A percentile compares a stretch with the other conserved stretches of the same genome.
Evolutionary conservation across 306 rosid species (phyloP).

Genomic region (Erythrophleum fordii): DNA sequence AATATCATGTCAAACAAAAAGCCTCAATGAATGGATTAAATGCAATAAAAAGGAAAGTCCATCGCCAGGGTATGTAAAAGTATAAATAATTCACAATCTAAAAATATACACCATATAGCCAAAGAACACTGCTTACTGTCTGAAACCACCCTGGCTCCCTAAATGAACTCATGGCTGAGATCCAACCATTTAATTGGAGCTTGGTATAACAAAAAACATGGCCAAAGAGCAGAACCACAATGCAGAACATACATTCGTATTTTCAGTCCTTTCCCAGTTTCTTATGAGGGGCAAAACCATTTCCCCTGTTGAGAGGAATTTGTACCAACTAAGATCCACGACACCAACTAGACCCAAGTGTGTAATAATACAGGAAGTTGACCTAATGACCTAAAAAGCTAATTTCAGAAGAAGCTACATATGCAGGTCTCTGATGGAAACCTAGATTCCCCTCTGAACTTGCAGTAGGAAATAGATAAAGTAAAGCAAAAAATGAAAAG

Average conservation of each 20-base stretch:
- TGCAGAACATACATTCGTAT: not conserved
- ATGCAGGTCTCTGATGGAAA: not conserved
- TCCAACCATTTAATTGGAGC: not conserved
- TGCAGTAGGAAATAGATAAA: not conserved
- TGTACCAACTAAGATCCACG: not conserved
- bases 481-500: not conserved
- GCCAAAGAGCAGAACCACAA: not conserved
- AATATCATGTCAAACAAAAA: not conserved
- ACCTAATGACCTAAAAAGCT: not conserved
- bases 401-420: not conserved
- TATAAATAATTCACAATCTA: constrained; percentile 13
- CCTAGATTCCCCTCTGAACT: not conserved
- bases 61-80: not conserved
- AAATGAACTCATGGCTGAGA: not conserved
- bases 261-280: not conserved
- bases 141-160: not conserved
- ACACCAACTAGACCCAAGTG: not conserved
- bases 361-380: not conserved
- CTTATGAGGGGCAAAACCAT: not conserved
- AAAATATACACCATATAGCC: not conserved
- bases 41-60: not conserved
- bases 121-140: constrained; percentile 1
- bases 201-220: not conserved
- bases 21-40: not conserved
- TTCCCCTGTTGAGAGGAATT: not conserved